phyloP scores from a whole-genome alignment of 352 stramenopile genomes.

The Pythium aphanidermatum region DNA sequence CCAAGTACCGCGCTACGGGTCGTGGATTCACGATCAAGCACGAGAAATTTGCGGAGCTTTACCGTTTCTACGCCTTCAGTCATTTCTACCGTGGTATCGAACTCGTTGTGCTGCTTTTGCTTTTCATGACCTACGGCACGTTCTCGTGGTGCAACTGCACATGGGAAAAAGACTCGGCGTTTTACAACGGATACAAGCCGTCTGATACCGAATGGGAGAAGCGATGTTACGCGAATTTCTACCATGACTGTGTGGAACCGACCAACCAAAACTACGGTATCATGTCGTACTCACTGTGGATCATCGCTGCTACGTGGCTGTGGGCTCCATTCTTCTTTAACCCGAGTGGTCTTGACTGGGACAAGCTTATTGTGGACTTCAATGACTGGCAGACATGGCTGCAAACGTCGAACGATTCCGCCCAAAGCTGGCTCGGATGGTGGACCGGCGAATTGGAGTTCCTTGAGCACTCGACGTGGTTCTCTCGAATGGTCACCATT shows the following conservation, averaged over 20 bases:
- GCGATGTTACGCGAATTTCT: constrained; percentile 70
- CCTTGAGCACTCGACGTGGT: constrained; percentile 64
- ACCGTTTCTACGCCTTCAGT: constrained; percentile 95
- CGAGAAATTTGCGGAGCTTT: constrained; percentile 96
- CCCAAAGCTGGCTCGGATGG: constrained; percentile 81
- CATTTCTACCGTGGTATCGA: constrained; percentile 98
- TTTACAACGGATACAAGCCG: constrained; percentile 66
- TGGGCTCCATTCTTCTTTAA: constrained; percentile 92
- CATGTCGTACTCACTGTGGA: constrained; percentile 94
- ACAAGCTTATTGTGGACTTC: constrained; percentile 94
- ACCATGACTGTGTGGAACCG: constrained; percentile 88
- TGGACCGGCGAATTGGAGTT: constrained; percentile 77
- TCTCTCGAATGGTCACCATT: constrained; percentile 56
- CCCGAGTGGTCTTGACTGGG: constrained; percentile 96
- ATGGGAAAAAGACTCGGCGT: constrained; percentile 59
- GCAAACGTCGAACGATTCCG: constrained; percentile 70
- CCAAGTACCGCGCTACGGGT: constrained; percentile 96
- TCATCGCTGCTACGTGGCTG: constrained; percentile 88
- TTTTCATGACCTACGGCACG: constrained; percentile 86
- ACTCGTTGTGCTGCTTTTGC: constrained; percentile 69
- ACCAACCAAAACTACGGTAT: constrained; percentile 96
- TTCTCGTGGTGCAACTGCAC: constrained; percentile 89
- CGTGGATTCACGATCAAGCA: constrained; percentile 98
- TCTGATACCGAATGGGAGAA: constrained; percentile 61
- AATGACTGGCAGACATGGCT: constrained; percentile 93